These are phyloP conservation scores for Cornus controversa DNA, from an alignment of 148 eudicot genomes.

Conservation along the genomic window DNA sequence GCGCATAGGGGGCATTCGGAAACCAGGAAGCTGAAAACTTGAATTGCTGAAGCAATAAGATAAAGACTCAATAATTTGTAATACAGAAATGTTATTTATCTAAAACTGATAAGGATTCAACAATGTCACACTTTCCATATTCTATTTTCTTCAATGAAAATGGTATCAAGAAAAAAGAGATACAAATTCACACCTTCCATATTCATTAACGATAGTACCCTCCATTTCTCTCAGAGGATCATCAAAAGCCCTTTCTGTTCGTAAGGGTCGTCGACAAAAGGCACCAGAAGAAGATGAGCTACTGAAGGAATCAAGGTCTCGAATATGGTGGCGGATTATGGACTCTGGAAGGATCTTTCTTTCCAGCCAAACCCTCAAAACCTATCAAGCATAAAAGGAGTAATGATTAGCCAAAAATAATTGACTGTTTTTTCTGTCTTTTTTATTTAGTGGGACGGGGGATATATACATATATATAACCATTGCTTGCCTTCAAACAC, in stretches of 20 bases:
- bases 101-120: neutral
- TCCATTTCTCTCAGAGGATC: constrained; percentile 95
- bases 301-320: constrained; percentile 70
- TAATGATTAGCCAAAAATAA: neutral
- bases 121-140: neutral
- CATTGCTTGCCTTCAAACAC: constrained; percentile 75
- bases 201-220: constrained; percentile 93
- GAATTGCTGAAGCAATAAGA: constrained; percentile 72
- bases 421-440: neutral
- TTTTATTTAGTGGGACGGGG: no score
- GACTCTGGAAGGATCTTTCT: constrained; percentile 83
- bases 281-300: constrained; percentile 56
- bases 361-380: constrained; percentile 87
- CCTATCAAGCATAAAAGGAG: constrained; percentile 42
- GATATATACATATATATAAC: no score
- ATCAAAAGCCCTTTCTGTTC: constrained; percentile 93
- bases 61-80: constrained; percentile 7
- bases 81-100: neutral
- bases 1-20: constrained; percentile 84
- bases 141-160: neutral
- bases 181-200: constrained; percentile 68
- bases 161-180: neutral
- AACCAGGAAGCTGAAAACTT: constrained; percentile 92
- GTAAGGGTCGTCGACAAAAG: constrained; percentile 62
- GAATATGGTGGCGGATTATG: constrained; percentile 67